Conservation (phyloP, 139 green algal species). For the Edaphochlamys debaryana region DNA sequence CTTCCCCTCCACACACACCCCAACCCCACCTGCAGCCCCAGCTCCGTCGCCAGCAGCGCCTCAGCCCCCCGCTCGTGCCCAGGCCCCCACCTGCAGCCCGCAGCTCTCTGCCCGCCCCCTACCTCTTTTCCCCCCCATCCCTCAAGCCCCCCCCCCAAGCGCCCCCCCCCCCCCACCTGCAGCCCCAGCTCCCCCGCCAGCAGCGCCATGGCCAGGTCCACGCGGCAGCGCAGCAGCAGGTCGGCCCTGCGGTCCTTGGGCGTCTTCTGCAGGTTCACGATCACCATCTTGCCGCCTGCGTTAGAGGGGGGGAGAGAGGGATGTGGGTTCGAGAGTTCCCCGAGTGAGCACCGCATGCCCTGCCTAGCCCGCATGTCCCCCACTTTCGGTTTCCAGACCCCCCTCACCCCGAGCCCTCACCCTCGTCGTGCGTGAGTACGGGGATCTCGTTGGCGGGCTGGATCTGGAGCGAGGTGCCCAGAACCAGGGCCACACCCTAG, state of each 20-base stretch:
- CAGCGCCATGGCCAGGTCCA: slow-evolving; percentile 57
- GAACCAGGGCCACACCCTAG: slow-evolving; percentile 80
- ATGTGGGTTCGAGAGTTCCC: too few relatives aligned
- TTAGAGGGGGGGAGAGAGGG: neutral
- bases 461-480: slow-evolving; percentile 95
- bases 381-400: too few relatives aligned
- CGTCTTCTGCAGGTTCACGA: slow-evolving; percentile 91
- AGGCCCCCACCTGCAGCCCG: too few relatives aligned
- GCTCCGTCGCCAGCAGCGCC: too few relatives aligned
- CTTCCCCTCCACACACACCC: too few relatives aligned
- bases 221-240: slow-evolving; percentile 46
- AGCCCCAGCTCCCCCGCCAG: slow-evolving; percentile 56
- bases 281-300: slow-evolving; percentile 80
- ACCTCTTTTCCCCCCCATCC: neutral
- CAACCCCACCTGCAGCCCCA: too few relatives aligned
- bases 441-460: slow-evolving; percentile 87
- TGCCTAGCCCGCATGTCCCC: too few relatives aligned
- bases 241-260: slow-evolving; percentile 63
- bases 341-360: too few relatives aligned
- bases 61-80: too few relatives aligned
- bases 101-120: neutral
- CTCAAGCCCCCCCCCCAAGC: too few relatives aligned
- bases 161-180: slow-evolving; percentile 1
- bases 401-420: neutral
- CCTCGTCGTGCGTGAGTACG: slow-evolving; percentile 46